Conservation (phyloP, 148 eudicot genomes). For the Chenopodium quinoa region DNA sequence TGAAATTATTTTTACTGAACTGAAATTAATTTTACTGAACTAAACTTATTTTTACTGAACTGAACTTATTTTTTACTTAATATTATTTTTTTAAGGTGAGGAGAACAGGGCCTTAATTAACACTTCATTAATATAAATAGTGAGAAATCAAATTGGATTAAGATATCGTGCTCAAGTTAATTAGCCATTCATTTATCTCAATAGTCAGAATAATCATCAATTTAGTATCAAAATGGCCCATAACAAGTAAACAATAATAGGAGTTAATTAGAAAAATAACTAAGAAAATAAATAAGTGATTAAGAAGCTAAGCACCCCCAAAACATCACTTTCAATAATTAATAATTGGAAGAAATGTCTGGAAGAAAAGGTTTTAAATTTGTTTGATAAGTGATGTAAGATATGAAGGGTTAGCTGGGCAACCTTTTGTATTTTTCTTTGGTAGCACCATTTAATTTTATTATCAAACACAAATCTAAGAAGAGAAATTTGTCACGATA, state of each 20-base stretch:
- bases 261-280: not conserved
- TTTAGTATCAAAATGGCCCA: not conserved
- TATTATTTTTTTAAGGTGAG: too few species aligned
- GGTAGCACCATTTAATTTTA: not conserved
- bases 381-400: conserved; percentile 22
- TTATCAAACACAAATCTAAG: not conserved
- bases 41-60: too few species aligned
- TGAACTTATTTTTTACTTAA: too few species aligned
- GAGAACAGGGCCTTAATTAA: too few species aligned
- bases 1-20: too few species aligned
- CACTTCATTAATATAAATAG: too few species aligned
- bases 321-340: not conserved
- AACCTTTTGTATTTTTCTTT: conserved; percentile 8
- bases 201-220: not conserved
- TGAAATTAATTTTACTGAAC: too few species aligned
- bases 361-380: conserved; percentile 1
- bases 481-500: not conserved
- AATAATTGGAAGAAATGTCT: conserved; percentile 24
- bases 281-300: not conserved
- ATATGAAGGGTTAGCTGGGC: conserved; percentile 20
- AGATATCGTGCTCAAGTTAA: too few species aligned
- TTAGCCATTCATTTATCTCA: not conserved
- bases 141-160: too few species aligned
- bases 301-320: not conserved
- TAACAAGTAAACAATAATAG: not conserved